Evolutionary conservation across 2,329 filamentous ascomycete species (phyloP), one percentile per base, ranked within the genome.

Genomic region (Aspergillus versicolor): DNA sequence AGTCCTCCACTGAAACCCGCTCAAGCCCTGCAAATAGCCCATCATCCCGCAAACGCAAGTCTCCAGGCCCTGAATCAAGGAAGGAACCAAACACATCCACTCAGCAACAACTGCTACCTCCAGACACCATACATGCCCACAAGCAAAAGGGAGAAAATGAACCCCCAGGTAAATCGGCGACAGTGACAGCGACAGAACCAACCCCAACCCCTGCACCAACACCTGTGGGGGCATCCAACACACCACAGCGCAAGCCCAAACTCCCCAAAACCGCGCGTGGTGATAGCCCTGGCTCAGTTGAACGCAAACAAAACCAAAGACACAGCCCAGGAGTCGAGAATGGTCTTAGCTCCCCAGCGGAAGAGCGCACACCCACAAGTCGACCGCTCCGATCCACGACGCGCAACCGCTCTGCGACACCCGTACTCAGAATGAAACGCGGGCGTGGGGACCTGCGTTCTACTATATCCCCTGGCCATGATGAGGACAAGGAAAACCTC

Each of bases 11-110:
- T 5, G 42, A 58, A 3, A 42, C 53, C 21, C 56, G 50, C 11
- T 9, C 54, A 42, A 51, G 53, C 46, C 61, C 64, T 45, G 62
- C 63, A 52, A 67, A 72, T 59, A 71, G 67, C 58, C 61, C 67
- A 19, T 73, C 69, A 17, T 73, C 69, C 42, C 72, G 64, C 32
- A 74, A 74, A 61, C 66, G 72, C 56, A 75, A 73, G 60, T 68
- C 72, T 21, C 66, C 68, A 19, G 64, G 67, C 59, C 69, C 69
- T 60, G 66, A 70, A 64, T 58, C 64, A 17, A 17, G 64, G 9
- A 47, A 43, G 13, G 53, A 40, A 34, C 19, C 37, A 41, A 24
- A 46, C 47, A 24, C 22, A 43, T 2, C 37, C 55, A 30, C 30
- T 21, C n/a, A 41, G 44, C 12, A 44, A 44, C 24, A 37, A 47